Evolutionary conservation across 768 basidiomycete species (phyloP), one percentile per base, ranked within the genome.

Genomic region (Macrolepiota albuminosa): DNA sequence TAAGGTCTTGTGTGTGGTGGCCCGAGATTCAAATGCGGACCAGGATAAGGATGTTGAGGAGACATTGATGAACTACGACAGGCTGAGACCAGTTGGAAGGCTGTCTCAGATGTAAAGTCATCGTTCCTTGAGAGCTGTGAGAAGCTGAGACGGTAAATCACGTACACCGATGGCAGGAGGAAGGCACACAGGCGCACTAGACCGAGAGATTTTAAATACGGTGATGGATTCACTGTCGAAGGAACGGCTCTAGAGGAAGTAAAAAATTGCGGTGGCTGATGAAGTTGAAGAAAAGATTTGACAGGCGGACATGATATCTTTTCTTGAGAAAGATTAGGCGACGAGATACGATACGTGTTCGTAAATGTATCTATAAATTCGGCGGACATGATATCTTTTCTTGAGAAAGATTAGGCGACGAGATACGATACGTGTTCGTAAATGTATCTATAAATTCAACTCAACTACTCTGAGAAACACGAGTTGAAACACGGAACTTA

Each of bases 361-460:
- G 45, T 26, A 26, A 59, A 59, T 9, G 52, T 59, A n/a, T 59
- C 58, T 59, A 54, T 9, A 24, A 24, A 33, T 37, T 6, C 11
- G 0, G 51, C 7, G 26, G 58, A 53, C 29, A 29, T 33, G 33
- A 11, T 13, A 34, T 4, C 10, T 52, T 51, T 40, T 43, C 36
- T 9, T 16, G 42, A 26, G 26, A 31, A 34, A n/a, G 18, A 49
- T 10, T 31, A 36, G 43, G 52, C 9, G 33, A 14, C 14, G 52
- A 29, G n/a, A 26, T 47, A 8, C 43, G 58, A 39, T 54, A 59
- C 7, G 52, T 59, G 26, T 59, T 42, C 18, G 45, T 26, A 26
- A 59, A 59, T 9, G 52, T 59, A n/a, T 59, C 58, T 59, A 54
- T 9, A 24, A 24, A 33, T 37, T 6, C 11, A n/a, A 10, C 10